Evolutionary conservation across 2,329 filamentous ascomycete species (phyloP).

Genomic region (Cordyceps cicadae): DNA sequence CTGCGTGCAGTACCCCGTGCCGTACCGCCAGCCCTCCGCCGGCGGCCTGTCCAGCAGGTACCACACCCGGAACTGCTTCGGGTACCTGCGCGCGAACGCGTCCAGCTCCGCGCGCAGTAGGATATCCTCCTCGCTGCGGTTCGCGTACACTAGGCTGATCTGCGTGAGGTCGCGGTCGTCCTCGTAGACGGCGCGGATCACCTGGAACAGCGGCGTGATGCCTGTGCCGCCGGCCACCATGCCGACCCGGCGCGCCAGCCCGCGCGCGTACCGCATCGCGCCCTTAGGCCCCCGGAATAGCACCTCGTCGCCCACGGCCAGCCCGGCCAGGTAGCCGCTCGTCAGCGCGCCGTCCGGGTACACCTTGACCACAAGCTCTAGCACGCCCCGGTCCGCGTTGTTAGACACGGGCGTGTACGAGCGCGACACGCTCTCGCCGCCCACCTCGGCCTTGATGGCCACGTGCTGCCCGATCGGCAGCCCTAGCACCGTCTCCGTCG

Average conservation of each 20-base stretch:
- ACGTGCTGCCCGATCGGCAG: constrained; percentile 51
- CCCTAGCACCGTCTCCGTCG: constrained; percentile 35
- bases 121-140: constrained; percentile 51
- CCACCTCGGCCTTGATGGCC: constrained; percentile 39
- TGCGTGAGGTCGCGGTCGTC: constrained; percentile 46
- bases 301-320: constrained; percentile 41
- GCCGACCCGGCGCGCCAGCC: constrained; percentile 36
- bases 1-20: constrained; percentile 42
- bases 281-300: constrained; percentile 49
- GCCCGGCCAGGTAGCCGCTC: constrained; percentile 36
- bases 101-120: constrained; percentile 49
- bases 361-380: constrained; percentile 44
- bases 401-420: constrained; percentile 49
- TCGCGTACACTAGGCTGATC: constrained; percentile 51
- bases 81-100: constrained; percentile 39
- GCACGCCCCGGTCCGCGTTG: constrained; percentile 37
- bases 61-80: constrained; percentile 45
- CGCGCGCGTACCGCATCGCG: constrained; percentile 42
- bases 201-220: constrained; percentile 33
- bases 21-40: constrained; percentile 37
- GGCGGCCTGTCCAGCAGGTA: constrained; percentile 46
- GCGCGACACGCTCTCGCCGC: constrained; percentile 37
- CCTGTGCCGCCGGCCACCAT: constrained; percentile 44
- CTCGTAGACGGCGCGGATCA: constrained; percentile 56
- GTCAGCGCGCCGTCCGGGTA: constrained; percentile 46